phyloP scores from a whole-genome alignment of 129 eudicot genomes.

The Gnaphalium uliginosum region DNA sequence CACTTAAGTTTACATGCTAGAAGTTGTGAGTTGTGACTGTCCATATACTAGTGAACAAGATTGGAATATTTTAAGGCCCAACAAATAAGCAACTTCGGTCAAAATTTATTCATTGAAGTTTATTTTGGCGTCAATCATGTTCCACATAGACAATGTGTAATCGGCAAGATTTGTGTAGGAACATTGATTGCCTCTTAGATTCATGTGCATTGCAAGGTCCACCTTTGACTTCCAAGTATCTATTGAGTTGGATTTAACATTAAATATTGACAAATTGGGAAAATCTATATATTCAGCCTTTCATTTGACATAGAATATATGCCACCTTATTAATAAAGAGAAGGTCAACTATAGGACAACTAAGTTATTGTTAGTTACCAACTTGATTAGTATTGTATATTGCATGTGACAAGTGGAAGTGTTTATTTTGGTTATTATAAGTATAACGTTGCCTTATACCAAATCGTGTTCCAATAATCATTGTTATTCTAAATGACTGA shows the following conservation, averaged over 20 bases:
- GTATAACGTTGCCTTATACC: background rate
- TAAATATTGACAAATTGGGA: background rate
- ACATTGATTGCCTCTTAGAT: background rate
- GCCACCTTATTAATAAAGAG: background rate
- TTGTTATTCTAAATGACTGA: background rate
- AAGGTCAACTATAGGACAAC: background rate
- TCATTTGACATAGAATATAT: background rate
- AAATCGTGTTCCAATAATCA: background rate
- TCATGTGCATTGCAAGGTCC: background rate
- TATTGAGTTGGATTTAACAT: background rate
- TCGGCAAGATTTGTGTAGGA: background rate
- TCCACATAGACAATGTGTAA: background rate
- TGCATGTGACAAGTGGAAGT: background rate
- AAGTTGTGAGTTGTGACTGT: background rate
- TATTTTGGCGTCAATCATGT: background rate
- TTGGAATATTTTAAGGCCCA: background rate
- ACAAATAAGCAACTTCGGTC: background rate
- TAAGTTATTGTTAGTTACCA: background rate
- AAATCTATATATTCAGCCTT: background rate
- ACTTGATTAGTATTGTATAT: constrained; percentile 7
- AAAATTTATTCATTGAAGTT: background rate
- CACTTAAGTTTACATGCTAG: background rate
- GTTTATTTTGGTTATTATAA: background rate
- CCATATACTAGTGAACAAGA: background rate
- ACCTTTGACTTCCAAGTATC: background rate